A percentile compares a stretch with the other conserved stretches of the same genome.
phyloP scores from a whole-genome alignment of 306 rosid species.

The Dalbergia cochinchinensis region DNA sequence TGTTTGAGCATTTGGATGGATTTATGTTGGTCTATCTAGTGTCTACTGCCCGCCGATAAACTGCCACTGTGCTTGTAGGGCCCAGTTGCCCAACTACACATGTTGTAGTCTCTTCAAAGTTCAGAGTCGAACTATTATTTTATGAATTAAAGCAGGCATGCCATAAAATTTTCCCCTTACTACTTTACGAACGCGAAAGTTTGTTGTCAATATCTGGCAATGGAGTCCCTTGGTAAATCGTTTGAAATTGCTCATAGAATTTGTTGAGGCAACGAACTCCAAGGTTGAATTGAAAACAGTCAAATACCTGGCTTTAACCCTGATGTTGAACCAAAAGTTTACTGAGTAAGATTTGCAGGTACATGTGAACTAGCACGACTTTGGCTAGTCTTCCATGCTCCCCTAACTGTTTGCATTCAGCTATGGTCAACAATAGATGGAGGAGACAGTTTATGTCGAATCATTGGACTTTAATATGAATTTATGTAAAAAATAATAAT shows the following conservation, averaged over 20 bases:
- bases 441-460: neutral
- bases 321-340: neutral
- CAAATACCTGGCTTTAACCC: neutral
- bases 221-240: neutral
- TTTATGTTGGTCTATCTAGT: neutral
- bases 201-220: neutral
- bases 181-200: neutral
- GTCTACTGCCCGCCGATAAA: neutral
- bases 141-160: neutral
- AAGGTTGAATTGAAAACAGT: neutral
- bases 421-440: neutral
- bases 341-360: neutral
- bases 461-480: neutral
- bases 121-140: constrained; percentile 2
- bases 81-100: neutral
- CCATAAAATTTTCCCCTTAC: neutral
- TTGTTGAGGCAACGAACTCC: neutral
- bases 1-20: constrained; percentile 1
- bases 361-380: neutral
- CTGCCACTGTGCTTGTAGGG: neutral
- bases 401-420: neutral
- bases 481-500: neutral
- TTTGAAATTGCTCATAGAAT: neutral
- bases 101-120: neutral
- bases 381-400: neutral